Evolutionary conservation across 2,329 filamentous ascomycete genomes (phyloP), one percentile per base, ranked within the genome.

Genomic region (Penicillium sp.): DNA sequence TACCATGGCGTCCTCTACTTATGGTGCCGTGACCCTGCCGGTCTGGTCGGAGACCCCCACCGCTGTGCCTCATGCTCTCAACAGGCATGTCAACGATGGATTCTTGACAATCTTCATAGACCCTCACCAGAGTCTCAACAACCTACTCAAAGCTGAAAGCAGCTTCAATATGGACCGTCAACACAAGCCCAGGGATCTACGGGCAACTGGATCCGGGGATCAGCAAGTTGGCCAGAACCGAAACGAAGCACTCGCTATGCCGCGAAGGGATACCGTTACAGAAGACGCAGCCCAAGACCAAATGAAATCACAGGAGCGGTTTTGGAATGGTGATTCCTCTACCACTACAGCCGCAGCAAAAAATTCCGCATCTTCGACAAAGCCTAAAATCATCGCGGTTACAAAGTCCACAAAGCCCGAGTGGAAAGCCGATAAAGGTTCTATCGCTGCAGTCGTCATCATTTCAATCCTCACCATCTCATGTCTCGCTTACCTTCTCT

Each of bases 381-480:
- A 20, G 6, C 10, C 13, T 32, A 37, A 33, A 29, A 20, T 2
- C 15, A 3, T 13, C 7, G 3, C 23, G 6, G 17, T 39, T 20
- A n/a, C n/a, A 12, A 44, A 39, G 36, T 30, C 40, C n/a, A 27
- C 24, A 15, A 29, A 45, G 15, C 26, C 36, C 17, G 13, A 61
- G 29, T 59, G 59, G 64, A 56, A 44, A 24, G 58, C 57, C 18
- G 43, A 56, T 7, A 62, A 65, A 29, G 55, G 55, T 17, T 64
- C 67, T 1, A 63, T 69, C 39, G 68, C 65, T 10, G 66, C 62
- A 8, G 59, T 64, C 0, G 50, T 51, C n/a, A 56, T 68, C 10
- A 55, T 70, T 17, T 49, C 52, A 7, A 34, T 58, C 2, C 34
- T 67, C 9, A 51, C 59, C 3, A 40, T 61, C 6, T 52, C 49